Percentiles rank a stretch among this genome's conserved stretches.
Evolutionary conservation across 345 rosid genomes (phyloP).

Genomic region (Salix arbutifolia): DNA sequence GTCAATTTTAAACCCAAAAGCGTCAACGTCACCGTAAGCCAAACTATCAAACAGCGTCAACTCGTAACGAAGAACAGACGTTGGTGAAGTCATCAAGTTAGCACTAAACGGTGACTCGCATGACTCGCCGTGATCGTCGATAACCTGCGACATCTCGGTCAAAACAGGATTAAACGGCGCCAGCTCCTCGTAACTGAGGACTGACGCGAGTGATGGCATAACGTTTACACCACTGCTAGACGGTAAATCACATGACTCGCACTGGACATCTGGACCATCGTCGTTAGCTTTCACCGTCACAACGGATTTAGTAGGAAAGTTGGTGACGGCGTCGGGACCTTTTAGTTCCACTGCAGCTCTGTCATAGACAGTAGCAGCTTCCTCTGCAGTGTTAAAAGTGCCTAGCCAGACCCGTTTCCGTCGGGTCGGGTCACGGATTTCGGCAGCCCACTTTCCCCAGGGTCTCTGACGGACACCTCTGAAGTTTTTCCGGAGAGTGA

Average conservation of each 20-base stretch:
- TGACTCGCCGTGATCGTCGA: slow-evolving; percentile 2
- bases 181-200: slow-evolving; percentile 20
- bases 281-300: not conserved
- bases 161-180: slow-evolving; percentile 4
- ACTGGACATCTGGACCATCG: not conserved
- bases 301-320: slow-evolving; percentile 33
- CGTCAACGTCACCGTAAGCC: slow-evolving; percentile 17
- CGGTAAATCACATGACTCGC: slow-evolving; percentile 1
- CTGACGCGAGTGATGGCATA: slow-evolving; percentile 30
- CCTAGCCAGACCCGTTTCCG: slow-evolving; percentile 51
- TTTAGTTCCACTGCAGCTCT: slow-evolving; percentile 45
- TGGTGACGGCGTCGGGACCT: slow-evolving; percentile 34
- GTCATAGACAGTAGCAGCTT: slow-evolving; percentile 55
- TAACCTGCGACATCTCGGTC: not conserved
- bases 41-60: slow-evolving; percentile 9
- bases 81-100: slow-evolving; percentile 27
- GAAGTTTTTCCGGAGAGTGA: slow-evolving; percentile 30
- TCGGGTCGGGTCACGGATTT: slow-evolving; percentile 42
- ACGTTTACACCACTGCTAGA: not conserved
- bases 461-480: slow-evolving; percentile 61
- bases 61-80: slow-evolving; percentile 32
- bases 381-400: slow-evolving; percentile 51
- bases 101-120: slow-evolving; percentile 2
- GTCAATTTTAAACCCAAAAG: slow-evolving; percentile 25
- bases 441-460: slow-evolving; percentile 67